These are phyloP conservation scores for Candida vartiovaarae DNA, from an alignment of 805 yeast genomes.

Conservation along the genomic window DNA sequence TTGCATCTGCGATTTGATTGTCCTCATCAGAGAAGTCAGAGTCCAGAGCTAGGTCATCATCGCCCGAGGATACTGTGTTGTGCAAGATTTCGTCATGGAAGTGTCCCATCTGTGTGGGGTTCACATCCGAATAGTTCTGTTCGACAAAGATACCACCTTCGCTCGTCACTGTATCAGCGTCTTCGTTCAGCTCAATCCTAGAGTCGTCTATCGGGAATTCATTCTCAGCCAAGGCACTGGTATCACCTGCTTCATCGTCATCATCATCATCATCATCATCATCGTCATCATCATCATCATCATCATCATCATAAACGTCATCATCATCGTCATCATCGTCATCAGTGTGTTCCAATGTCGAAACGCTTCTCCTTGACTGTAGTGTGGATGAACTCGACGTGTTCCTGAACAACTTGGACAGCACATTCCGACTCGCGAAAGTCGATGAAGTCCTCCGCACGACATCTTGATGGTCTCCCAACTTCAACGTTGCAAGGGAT, in stretches of 20 bases:
- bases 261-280: conserved; percentile 3
- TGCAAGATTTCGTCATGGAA: conserved; percentile 12
- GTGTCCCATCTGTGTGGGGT: conserved; percentile 8
- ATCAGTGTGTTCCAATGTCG: background rate
- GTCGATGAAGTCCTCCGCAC: conserved; percentile 4
- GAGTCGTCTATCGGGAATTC: conserved; percentile 5
- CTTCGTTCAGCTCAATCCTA: conserved; percentile 5
- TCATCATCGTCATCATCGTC: background rate
- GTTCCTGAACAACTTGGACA: conserved; percentile 20
- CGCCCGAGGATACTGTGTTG: conserved; percentile 24
- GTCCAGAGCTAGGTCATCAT: conserved; percentile 21
- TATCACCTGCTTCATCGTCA: conserved; percentile 7
- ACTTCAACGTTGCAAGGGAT: conserved; percentile 10
- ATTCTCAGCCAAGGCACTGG: conserved; percentile 3
- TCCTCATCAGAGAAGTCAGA: conserved; percentile 34
- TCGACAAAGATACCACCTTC: conserved; percentile 19
- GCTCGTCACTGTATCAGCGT: conserved; percentile 1
- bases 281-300: conserved; percentile 8
- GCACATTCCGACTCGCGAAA: conserved; percentile 12
- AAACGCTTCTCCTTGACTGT: background rate
- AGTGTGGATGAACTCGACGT: conserved; percentile 15
- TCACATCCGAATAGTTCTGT: conserved; percentile 21
- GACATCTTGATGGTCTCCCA: background rate
- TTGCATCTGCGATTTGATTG: conserved; percentile 33
- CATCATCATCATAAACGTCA: conserved; percentile 4